A percentile compares a stretch with the other conserved stretches of the same genome.
These are phyloP conservation scores for Nymphaea colorata DNA, from an alignment of 164 flowering plant species.

Conservation along the genomic window DNA sequence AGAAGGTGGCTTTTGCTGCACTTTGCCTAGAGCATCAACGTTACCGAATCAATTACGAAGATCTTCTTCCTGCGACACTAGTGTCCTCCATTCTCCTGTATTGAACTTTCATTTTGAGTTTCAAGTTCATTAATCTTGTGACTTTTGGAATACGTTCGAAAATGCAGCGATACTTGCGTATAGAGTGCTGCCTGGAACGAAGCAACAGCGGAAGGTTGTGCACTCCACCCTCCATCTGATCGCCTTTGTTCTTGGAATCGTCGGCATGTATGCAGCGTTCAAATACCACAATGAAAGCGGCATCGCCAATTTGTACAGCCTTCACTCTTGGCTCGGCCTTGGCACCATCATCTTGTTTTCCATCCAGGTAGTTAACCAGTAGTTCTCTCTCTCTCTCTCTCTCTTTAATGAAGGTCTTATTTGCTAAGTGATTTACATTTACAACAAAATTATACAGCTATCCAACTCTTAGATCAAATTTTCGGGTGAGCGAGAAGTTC, in stretches of 20 bases:
- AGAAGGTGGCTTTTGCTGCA: not conserved
- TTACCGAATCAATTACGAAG: not conserved
- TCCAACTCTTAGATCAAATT: too few relatives aligned
- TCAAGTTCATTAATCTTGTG: not conserved
- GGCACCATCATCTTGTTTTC: conserved; percentile 46
- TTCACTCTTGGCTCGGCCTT: conserved; percentile 81
- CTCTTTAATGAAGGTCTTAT: too few relatives aligned
- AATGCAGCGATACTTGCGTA: conserved; percentile 53
- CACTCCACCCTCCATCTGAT: conserved; percentile 34
- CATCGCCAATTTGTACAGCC: conserved; percentile 20
- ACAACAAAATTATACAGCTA: too few relatives aligned
- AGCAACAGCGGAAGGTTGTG: conserved; percentile 18
- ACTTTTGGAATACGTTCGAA: not conserved
- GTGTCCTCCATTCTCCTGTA: not conserved
- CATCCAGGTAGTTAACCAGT: conserved; percentile 34
- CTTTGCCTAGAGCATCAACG: not conserved
- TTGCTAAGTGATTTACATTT: too few relatives aligned
- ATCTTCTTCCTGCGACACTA: not conserved
- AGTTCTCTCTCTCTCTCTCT: too few relatives aligned
- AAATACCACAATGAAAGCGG: conserved; percentile 35
- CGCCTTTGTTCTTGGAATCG: conserved; percentile 39
- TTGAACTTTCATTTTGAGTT: not conserved
- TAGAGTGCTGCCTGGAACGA: conserved; percentile 31
- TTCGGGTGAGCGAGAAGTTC: too few relatives aligned
- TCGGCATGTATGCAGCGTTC: conserved; percentile 50